Percentiles rank a stretch among this genome's conserved stretches.
These are phyloP conservation scores for Beauveria varroae DNA, from an alignment of 2,329 filamentous ascomycete species.

Conservation along the genomic window DNA sequence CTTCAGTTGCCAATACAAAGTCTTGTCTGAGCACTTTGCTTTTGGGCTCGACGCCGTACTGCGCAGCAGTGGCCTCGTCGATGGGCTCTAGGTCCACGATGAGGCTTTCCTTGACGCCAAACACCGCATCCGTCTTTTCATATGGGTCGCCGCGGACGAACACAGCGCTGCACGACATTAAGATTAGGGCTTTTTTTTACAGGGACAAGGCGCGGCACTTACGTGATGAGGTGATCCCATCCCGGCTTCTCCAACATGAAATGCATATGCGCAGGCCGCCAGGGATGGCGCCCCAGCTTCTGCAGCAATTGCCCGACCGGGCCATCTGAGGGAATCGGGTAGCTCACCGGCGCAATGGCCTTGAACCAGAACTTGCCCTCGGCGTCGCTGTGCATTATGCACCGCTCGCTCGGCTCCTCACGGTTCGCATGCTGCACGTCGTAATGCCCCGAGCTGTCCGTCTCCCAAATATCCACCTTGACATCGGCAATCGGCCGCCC, in stretches of 20 bases:
- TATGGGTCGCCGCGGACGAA: slow-evolving; percentile 75
- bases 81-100: slow-evolving; percentile 54
- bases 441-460: slow-evolving; percentile 65
- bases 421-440: slow-evolving; percentile 63
- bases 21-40: slow-evolving; percentile 60
- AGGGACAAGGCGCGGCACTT: slow-evolving; percentile 27
- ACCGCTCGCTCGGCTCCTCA: slow-evolving; percentile 29
- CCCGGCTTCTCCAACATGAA: slow-evolving; percentile 82
- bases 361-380: slow-evolving; percentile 65
- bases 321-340: slow-evolving; percentile 78
- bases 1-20: slow-evolving; percentile 67
- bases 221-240: slow-evolving; percentile 79
- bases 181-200: not conserved
- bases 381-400: slow-evolving; percentile 21
- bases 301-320: slow-evolving; percentile 68
- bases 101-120: slow-evolving; percentile 76
- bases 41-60: slow-evolving; percentile 58
- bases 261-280: slow-evolving; percentile 72
- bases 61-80: slow-evolving; percentile 43
- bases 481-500: slow-evolving; percentile 54
- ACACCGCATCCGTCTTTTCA: slow-evolving; percentile 77
- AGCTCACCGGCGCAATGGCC: slow-evolving; percentile 76
- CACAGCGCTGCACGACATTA: slow-evolving; percentile 47
- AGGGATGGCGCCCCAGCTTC: slow-evolving; percentile 64
- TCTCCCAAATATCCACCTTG: slow-evolving; percentile 74